Conservation (phyloP, 2,329 filamentous ascomycete genomes). For the Hypoxylon rubiginosum region DNA sequence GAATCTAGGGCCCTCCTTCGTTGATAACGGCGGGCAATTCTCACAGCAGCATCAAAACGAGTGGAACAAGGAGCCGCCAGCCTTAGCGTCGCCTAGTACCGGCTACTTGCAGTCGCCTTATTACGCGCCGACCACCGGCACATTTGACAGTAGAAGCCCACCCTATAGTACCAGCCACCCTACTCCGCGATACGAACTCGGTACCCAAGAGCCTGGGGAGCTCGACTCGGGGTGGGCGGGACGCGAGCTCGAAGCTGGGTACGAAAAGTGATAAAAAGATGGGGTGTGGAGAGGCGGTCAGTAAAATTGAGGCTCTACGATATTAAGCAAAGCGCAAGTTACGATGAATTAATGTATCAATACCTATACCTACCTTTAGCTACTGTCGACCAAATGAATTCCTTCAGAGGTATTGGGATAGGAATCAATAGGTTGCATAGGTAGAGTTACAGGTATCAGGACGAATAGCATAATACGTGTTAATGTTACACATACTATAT, state of each 20-base stretch:
- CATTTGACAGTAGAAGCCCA: constrained; percentile 1
- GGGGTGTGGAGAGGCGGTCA: not conserved
- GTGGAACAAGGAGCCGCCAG: constrained; percentile 21
- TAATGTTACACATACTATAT: too few species aligned
- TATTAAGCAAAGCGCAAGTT: not conserved
- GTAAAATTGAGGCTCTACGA: not conserved
- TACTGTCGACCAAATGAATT: too few species aligned
- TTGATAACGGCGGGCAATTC: not conserved
- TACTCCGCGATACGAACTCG: constrained; percentile 26
- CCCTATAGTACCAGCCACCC: constrained; percentile 4
- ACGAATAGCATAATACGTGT: too few species aligned
- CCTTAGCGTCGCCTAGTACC: constrained; percentile 9
- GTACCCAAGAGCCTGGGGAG: constrained; percentile 13
- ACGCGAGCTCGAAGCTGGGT: constrained; percentile 15
- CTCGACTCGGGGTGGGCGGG: constrained; percentile 29
- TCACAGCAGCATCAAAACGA: constrained; percentile 13
- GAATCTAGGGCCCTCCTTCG: not conserved
- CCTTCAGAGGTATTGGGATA: too few species aligned
- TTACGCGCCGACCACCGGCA: not conserved
- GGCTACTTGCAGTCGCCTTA: constrained; percentile 18
- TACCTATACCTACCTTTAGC: too few species aligned
- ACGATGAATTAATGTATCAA: too few species aligned
- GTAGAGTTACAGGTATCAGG: too few species aligned
- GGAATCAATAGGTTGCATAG: too few species aligned
- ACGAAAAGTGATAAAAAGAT: not conserved